Evolutionary conservation across 2,329 filamentous ascomycete genomes (phyloP).

Genomic region (Ceratocystis cubensis): DNA sequence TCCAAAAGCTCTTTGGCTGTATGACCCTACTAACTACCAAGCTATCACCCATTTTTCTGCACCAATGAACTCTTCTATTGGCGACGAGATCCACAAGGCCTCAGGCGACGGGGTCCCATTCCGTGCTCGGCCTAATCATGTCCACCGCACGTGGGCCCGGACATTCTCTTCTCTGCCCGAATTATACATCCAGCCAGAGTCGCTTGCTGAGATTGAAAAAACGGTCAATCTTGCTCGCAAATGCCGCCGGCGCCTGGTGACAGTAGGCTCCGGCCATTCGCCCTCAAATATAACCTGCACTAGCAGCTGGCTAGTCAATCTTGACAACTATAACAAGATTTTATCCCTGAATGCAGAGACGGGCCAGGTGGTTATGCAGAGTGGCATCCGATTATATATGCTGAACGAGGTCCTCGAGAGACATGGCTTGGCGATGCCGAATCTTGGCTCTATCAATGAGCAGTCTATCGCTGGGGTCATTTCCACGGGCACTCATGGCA

Average conservation of each 20-base stretch:
- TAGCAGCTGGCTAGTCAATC: slow-evolving; percentile 85
- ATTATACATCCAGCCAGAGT: slow-evolving; percentile 77
- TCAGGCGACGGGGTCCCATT: slow-evolving; percentile 46
- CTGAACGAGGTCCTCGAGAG: slow-evolving; percentile 63
- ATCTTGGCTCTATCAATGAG: slow-evolving; percentile 86
- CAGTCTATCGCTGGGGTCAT: slow-evolving; percentile 90
- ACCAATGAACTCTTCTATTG: slow-evolving; percentile 13
- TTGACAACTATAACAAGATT: slow-evolving; percentile 69
- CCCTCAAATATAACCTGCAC: slow-evolving; percentile 87
- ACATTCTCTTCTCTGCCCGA: slow-evolving; percentile 84
- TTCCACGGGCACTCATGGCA: slow-evolving; percentile 85
- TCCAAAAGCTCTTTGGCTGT: background rate
- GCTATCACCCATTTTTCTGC: background rate
- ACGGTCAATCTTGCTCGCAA: slow-evolving; percentile 65
- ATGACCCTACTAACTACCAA: too few species aligned
- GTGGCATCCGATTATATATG: slow-evolving; percentile 71
- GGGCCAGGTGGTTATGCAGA: slow-evolving; percentile 62
- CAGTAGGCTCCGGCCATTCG: slow-evolving; percentile 83
- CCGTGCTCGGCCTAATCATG: slow-evolving; percentile 56
- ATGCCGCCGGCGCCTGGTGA: slow-evolving; percentile 70
- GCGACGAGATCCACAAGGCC: slow-evolving; percentile 17
- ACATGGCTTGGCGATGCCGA: slow-evolving; percentile 72
- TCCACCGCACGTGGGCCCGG: slow-evolving; percentile 87
- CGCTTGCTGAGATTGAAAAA: slow-evolving; percentile 70
- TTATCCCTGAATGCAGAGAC: slow-evolving; percentile 54